phyloP scores from a whole-genome alignment of 768 basidiomycete genomes.

The Tephrocybe sp. region DNA sequence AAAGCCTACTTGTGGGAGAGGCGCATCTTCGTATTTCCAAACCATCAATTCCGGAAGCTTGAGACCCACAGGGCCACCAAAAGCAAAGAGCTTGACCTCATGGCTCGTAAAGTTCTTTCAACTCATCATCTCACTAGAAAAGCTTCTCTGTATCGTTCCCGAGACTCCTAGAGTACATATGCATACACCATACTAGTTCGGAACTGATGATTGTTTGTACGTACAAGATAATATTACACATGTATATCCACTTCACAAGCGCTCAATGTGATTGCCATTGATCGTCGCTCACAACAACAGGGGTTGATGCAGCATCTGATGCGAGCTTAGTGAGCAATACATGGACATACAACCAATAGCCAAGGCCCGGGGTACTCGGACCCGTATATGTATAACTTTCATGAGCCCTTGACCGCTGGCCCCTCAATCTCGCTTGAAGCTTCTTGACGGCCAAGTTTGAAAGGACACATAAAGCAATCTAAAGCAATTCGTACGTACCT shows the following conservation, averaged over 20 bases:
- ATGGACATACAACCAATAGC: constrained; percentile 9
- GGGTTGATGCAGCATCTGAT: constrained; percentile 18
- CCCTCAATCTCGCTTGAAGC: too few relatives aligned
- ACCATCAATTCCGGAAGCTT: constrained; percentile 5
- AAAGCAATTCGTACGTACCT: too few relatives aligned
- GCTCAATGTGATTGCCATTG: constrained; percentile 6
- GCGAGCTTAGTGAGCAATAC: neutral
- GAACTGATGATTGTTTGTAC: neutral
- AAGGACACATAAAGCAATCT: too few relatives aligned
- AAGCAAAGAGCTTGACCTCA: neutral
- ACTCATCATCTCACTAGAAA: too few relatives aligned
- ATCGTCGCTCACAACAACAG: constrained; percentile 16
- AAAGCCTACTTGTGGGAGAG: neutral
- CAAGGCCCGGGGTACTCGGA: constrained; percentile 11
- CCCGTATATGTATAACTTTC: neutral
- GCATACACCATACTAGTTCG: too few relatives aligned
- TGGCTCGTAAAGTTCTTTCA: too few relatives aligned
- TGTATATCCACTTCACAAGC: neutral
- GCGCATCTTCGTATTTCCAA: constrained; percentile 9
- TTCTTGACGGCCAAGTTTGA: too few relatives aligned
- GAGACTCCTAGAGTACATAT: too few relatives aligned
- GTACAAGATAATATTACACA: too few relatives aligned
- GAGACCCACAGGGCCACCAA: neutral
- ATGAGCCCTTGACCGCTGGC: too few relatives aligned
- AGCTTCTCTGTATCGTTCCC: too few relatives aligned